phyloP scores from a whole-genome alignment of 257 asterid species.

The Osmanthus fragrans region DNA sequence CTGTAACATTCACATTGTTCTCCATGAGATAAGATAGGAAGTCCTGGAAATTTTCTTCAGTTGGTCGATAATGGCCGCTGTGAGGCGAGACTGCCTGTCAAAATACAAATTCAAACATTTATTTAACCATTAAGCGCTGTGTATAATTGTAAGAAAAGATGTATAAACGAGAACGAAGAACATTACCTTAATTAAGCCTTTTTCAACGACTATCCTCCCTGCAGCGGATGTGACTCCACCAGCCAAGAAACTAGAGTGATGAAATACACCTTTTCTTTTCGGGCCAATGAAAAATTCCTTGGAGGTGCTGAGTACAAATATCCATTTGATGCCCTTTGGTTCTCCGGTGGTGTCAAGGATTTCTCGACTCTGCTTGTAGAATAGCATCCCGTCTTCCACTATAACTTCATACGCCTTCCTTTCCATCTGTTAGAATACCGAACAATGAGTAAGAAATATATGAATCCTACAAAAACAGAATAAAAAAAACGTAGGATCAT shows the following conservation, averaged over 20 bases:
- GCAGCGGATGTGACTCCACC: conserved; percentile 76
- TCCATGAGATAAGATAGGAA: conserved; percentile 53
- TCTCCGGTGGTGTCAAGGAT: conserved; percentile 43
- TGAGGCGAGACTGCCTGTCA: conserved; percentile 63
- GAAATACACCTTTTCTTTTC: conserved; percentile 65
- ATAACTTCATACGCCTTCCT: conserved; percentile 57
- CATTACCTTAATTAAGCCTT: conserved; percentile 47
- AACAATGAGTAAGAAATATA: background rate
- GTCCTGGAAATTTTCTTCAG: conserved; percentile 59
- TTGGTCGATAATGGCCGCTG: conserved; percentile 68
- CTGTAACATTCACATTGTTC: conserved; percentile 43
- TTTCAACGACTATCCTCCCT: conserved; percentile 56
- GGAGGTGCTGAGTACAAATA: conserved; percentile 63
- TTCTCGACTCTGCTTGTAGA: conserved; percentile 52
- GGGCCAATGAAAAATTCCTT: conserved; percentile 44
- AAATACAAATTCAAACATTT: background rate
- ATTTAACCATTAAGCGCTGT: background rate
- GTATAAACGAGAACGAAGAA: background rate
- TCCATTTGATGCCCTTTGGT: conserved; percentile 49
- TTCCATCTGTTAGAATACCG: conserved; percentile 45
- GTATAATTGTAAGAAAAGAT: background rate
- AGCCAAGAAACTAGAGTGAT: conserved; percentile 70
- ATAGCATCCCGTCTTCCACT: conserved; percentile 47
- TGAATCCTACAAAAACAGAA: too few species aligned
- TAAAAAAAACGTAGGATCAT: background rate